Evolutionary conservation across 192 early-diverging fungal species (phyloP), one percentile per base, ranked within the genome.

Genomic region (Funneliformis mosseae): DNA sequence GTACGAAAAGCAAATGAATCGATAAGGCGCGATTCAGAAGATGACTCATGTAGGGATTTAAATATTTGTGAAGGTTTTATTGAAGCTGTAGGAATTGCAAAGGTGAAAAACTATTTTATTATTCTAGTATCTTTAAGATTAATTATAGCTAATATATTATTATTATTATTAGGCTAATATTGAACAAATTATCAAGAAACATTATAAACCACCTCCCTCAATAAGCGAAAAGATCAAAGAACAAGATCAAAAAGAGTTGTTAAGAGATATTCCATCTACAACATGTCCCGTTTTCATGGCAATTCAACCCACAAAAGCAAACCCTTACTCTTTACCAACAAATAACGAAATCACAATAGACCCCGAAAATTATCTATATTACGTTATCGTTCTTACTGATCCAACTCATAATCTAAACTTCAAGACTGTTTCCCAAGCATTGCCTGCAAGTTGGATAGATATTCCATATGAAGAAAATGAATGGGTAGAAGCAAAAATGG

Each of bases 391-490:
- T 11, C 73, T 91, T 21, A 80, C 80, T 14, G 90, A 91, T 75
- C 88, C 90, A 46, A 88, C 84, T 16, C 85, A 91, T 60, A 82
- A 88, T 11, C 74, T 91, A 16, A 80, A 85, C 41, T 89, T 89
- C 27, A 83, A 89, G 48, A 87, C 88, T 5, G 74, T 82, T 18
- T 91, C 90, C 3, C 90, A 91, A 82, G 84, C 83, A 18, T 74
- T 91, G 55, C 90, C 90, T 61, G 81, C 84, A 25, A 59, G 73
- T 43, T 91, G 90, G 90, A 45, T 91, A 64, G 85, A 88, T 77
- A 86, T 91, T 81, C 87, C 86, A 11, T 88, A 91, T 80, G 90
- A 89, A 70, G 88, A 89, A 59, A 91, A 91, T 83, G 90, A 91
- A 83, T 91, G 90, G 90, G 88, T 91, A 12, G 90, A 91, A 74